These are phyloP conservation scores for Huntiella decipiens DNA, from an alignment of 2,329 filamentous ascomycete species.

Conservation along the genomic window DNA sequence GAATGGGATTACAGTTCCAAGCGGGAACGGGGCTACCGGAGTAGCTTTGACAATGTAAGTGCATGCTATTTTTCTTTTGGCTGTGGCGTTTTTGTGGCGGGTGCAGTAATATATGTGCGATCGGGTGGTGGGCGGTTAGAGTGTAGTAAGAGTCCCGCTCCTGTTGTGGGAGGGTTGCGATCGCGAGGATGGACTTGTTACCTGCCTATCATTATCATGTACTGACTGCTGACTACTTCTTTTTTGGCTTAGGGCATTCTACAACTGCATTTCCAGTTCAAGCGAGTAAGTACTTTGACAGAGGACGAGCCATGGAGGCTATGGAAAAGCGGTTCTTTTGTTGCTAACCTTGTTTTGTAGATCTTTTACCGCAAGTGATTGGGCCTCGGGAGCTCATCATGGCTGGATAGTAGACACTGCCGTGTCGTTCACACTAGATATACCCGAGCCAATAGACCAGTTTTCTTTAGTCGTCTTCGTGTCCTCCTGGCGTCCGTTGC, in stretches of 20 bases:
- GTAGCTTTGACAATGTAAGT: slow-evolving; percentile 89
- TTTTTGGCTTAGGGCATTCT: slow-evolving; percentile 53
- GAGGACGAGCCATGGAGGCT: neutral
- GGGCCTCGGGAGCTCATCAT: neutral
- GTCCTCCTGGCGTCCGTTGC: neutral
- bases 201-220: neutral
- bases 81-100: slow-evolving; percentile 1
- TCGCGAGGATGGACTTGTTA: too few species aligned
- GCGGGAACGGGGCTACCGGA: slow-evolving; percentile 81
- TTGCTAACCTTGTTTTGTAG: slow-evolving; percentile 17
- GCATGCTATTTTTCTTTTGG: slow-evolving; percentile 3
- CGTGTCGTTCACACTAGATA: neutral
- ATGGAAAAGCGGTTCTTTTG: too few species aligned
- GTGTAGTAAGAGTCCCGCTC: too few species aligned
- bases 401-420: neutral
- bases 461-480: neutral
- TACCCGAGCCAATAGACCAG: neutral
- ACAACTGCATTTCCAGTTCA: slow-evolving; percentile 96
- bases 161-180: too few species aligned
- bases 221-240: slow-evolving; percentile 4
- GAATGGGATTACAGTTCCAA: slow-evolving; percentile 99
- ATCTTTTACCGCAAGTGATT: slow-evolving; percentile 37
- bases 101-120: slow-evolving; percentile 10
- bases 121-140: too few species aligned
- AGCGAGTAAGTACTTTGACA: slow-evolving; percentile 46